phyloP scores from a whole-genome alignment of 306 rosid species.

The Luffa acutangula region DNA sequence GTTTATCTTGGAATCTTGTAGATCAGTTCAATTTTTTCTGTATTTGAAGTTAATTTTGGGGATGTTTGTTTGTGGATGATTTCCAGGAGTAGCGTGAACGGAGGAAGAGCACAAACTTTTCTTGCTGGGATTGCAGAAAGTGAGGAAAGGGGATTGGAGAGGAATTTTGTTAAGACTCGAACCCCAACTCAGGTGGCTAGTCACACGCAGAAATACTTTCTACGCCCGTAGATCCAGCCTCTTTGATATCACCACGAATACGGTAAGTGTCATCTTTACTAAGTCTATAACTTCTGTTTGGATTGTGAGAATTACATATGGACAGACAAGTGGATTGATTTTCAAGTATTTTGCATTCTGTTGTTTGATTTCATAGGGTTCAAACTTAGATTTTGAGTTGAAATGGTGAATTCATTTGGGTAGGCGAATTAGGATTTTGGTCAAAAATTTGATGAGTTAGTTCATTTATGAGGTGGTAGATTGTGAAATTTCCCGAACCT shows the following conservation, averaged over 20 bases:
- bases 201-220: conserved; percentile 95
- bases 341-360: not conserved
- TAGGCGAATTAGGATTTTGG: not conserved
- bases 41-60: not conserved
- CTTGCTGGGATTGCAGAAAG: conserved; percentile 83
- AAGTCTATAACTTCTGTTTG: not conserved
- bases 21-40: not conserved
- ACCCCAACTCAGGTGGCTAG: conserved; percentile 98
- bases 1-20: not conserved
- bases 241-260: conserved; percentile 87
- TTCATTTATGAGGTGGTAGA: not conserved
- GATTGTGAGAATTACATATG: not conserved
- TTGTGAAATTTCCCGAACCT: not conserved
- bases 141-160: conserved; percentile 98
- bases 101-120: conserved; percentile 97
- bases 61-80: conserved; percentile 11
- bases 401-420: not conserved
- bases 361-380: not conserved
- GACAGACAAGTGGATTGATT: not conserved
- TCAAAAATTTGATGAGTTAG: not conserved
- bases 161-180: conserved; percentile 94
- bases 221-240: conserved; percentile 98
- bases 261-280: conserved; percentile 33
- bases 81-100: conserved; percentile 92
- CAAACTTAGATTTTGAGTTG: not conserved